phyloP scores from a whole-genome alignment of 768 basidiomycete genomes.

The Multifurca ochricompacta region DNA sequence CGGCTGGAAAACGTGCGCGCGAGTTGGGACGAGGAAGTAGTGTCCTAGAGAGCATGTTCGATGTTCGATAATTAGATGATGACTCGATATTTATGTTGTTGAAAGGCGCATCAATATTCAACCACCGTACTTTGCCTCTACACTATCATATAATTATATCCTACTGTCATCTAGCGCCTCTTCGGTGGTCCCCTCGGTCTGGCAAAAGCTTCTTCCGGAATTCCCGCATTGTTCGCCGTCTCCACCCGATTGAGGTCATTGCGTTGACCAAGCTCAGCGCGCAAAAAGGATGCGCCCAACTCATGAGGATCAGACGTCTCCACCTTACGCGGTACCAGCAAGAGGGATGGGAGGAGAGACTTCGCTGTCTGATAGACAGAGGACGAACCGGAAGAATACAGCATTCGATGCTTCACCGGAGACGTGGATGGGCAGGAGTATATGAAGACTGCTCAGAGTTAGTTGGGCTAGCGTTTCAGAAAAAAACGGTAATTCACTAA shows the following conservation, averaged over 20 bases:
- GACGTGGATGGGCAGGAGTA: slow-evolving; percentile 83
- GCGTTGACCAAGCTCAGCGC: slow-evolving; percentile 43
- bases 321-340: slow-evolving; percentile 52
- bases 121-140: background rate
- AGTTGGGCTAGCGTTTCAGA: background rate
- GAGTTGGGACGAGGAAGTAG: background rate
- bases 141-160: background rate
- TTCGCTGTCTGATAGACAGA: slow-evolving; percentile 52
- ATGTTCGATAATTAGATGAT: no score
- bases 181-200: slow-evolving; percentile 62
- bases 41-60: background rate
- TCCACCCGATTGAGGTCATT: slow-evolving; percentile 19
- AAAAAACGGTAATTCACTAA: slow-evolving; percentile 39
- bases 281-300: slow-evolving; percentile 55
- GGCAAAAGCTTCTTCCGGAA: slow-evolving; percentile 50
- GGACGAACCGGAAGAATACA: slow-evolving; percentile 70
- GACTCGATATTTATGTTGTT: no score
- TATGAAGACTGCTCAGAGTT: slow-evolving; percentile 59
- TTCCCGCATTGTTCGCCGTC: slow-evolving; percentile 17
- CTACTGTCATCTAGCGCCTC: slow-evolving; percentile 28
- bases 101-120: no score
- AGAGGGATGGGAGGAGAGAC: slow-evolving; percentile 37
- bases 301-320: slow-evolving; percentile 80
- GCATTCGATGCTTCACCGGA: slow-evolving; percentile 80
- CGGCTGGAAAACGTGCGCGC: background rate